Base-by-base conservation (phyloP, 441 rosid species). In the Syzygium malaccense region DNA sequence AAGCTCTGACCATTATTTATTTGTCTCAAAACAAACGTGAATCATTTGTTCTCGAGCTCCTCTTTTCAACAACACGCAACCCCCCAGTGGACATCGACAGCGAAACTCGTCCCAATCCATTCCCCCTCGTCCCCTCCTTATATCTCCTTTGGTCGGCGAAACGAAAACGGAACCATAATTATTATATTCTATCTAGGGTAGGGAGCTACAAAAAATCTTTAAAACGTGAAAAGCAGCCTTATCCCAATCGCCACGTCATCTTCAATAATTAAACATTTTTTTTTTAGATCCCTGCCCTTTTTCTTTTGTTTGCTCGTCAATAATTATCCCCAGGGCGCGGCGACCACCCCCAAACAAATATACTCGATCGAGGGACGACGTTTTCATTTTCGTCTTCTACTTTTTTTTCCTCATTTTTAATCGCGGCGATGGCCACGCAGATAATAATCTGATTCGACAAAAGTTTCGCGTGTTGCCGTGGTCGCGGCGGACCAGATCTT, bases 61-160 rank as follows among this genome's bases (percentile, higher is more conserved):
- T 20, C 51, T 37, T 20, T 37, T 20, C 28, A 12, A 13, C 83
- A 1, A 20, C 28, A 37, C 49, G 80, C 0, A 71, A 5, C 8
- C 28, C 28, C 51, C 51, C n/a, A 0, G 14, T 14, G n/a, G 14
- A 0, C 15, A 0, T 4, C 11, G 51, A 75, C 1, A 26, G 48
- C 8, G 51, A 25, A 12, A 0, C 83, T 23, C 83, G 12, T 37
- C 51, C 28, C 51, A 25, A 75, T 41, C 51, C 51, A 0, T 6
- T 25, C 8, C 17, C 0, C n/a, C 17, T 8, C 23, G 1, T 1
- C 45, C 45, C n/a, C 12, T 3, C 49, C 3, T 9, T 26, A 5
- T 20, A 23, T 68, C 79, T 18, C 79, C 48, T 19, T 19, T 33
- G 0, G 1, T 19, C 8, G 48, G 48, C 14, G 10, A 68, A 1